These are phyloP conservation scores for Pseudogymnoascus sp. DNA, from an alignment of 2,329 filamentous ascomycete species.

Conservation along the genomic window DNA sequence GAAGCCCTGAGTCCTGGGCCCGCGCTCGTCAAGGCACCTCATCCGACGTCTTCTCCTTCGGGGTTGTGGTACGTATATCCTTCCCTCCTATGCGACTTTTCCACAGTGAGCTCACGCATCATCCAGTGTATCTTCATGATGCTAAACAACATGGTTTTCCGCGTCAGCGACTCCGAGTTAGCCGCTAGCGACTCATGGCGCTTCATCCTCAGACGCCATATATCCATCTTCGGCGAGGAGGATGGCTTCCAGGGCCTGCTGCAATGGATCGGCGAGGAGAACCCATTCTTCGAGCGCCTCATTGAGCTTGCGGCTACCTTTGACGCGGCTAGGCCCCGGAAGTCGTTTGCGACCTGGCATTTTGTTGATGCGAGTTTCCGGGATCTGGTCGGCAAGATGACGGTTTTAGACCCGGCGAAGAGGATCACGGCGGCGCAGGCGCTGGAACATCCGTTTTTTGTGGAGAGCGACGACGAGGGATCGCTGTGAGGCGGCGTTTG, in stretches of 20 bases:
- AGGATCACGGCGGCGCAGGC: constrained; percentile 34
- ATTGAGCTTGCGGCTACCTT: constrained; percentile 33
- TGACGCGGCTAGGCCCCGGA: constrained; percentile 32
- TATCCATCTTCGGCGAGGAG: constrained; percentile 40
- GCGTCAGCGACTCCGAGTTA: constrained; percentile 18
- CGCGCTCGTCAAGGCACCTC: neutral
- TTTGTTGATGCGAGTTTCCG: constrained; percentile 33
- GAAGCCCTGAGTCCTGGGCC: neutral
- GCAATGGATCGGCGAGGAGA: constrained; percentile 33
- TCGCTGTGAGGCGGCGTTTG: neutral
- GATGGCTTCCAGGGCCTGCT: constrained; percentile 34
- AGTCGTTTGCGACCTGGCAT: constrained; percentile 35
- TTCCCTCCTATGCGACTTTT: neutral
- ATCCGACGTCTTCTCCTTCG: neutral
- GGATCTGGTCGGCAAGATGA: constrained; percentile 33
- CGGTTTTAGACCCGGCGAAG: constrained; percentile 32
- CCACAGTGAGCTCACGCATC: neutral
- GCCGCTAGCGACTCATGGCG: constrained; percentile 24
- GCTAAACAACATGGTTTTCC: constrained; percentile 34
- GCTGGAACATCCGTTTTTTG: constrained; percentile 26
- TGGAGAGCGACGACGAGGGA: neutral
- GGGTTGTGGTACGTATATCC: neutral
- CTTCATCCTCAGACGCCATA: constrained; percentile 35
- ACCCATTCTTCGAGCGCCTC: constrained; percentile 33
- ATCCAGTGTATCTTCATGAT: constrained; percentile 38